phyloP scores from a whole-genome alignment of 441 rosid genomes.

The Erodium moschatum region DNA sequence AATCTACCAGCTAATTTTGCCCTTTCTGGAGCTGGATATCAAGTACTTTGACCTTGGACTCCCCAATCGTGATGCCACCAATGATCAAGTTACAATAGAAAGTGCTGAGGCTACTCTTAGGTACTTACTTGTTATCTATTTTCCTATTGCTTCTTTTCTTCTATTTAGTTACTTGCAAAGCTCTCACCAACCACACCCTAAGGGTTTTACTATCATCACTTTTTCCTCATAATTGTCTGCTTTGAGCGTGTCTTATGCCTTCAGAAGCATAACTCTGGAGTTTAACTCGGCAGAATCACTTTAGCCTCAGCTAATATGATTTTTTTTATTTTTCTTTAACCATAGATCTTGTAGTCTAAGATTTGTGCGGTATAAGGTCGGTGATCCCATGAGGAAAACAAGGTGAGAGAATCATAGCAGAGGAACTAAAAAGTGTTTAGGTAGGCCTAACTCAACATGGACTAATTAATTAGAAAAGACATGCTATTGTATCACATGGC shows the following conservation, averaged over 20 bases:
- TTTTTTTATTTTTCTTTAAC: too few relatives aligned
- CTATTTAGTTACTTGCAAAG: neutral
- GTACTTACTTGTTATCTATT: constrained; percentile 26
- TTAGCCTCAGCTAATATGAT: too few relatives aligned
- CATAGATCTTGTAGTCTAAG: neutral
- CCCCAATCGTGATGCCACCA: constrained; percentile 81
- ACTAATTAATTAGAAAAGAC: too few relatives aligned
- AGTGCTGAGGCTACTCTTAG: constrained; percentile 89
- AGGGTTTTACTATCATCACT: too few relatives aligned
- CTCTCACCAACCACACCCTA: too few relatives aligned
- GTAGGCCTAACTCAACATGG: neutral
- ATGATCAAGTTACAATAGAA: constrained; percentile 78
- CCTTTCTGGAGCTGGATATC: constrained; percentile 85
- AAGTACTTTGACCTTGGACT: constrained; percentile 91
- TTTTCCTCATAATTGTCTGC: too few relatives aligned
- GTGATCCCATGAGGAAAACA: too few relatives aligned
- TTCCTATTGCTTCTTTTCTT: too few relatives aligned
- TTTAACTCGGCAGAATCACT: too few relatives aligned
- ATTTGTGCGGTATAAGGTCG: too few relatives aligned
- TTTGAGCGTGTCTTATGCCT: too few relatives aligned
- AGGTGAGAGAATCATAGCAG: neutral
- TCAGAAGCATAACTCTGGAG: too few relatives aligned
- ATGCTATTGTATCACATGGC: neutral
- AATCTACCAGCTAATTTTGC: constrained; percentile 55
- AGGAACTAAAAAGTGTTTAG: neutral